Evolutionary conservation across 331 rosid genomes (phyloP), one percentile per base, ranked within the genome.

Genomic region (Malus hybrid): DNA sequence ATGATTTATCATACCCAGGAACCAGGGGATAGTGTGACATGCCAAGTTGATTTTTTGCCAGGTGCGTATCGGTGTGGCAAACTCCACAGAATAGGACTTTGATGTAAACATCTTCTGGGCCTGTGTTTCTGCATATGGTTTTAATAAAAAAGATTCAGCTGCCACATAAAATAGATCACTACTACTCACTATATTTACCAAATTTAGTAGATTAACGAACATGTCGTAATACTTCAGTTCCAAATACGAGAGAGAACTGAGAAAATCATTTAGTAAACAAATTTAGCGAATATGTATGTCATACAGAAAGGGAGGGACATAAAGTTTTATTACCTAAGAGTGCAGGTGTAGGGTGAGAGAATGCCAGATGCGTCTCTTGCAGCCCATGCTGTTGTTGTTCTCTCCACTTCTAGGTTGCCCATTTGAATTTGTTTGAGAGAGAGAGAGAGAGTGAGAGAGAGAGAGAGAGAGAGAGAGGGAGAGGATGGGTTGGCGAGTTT

Each of bases 21-120:
- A 92, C 97, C 95, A 90, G 90, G 57, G 99, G 97, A 73, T 92
- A 92, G 63, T 90, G 85, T 76, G 99, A 90, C 88, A 71, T 75
- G 82, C 97, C 99, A 10, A 92, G 91, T 7, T 92, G 97, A 69
- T 94, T 94, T 65, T 90, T 90, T 31, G 86, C 46, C 65, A 89
- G 97, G 78, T 89, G 99, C 54, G 90, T 71, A 86, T 94, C 99
- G 5, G 97, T 63, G 75, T 94, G 99, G 56, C 97, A 92, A 33
- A 94, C 4, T 46, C 99, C 99, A 82, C 97, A 94, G 88, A 76
- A 88, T 16, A 80, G 36, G 22, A 94, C 95, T 82, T 85, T 92
- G 54, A 94, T 74, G 73, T 84, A 86, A 32, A 94, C 97, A 88
- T 94, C 97, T 72, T 92, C 93, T 0, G 90, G 88, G 5, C 93